Evolutionary conservation across 2,329 filamentous ascomycete species (phyloP).

Genomic region (Akanthomyces lecanii): DNA sequence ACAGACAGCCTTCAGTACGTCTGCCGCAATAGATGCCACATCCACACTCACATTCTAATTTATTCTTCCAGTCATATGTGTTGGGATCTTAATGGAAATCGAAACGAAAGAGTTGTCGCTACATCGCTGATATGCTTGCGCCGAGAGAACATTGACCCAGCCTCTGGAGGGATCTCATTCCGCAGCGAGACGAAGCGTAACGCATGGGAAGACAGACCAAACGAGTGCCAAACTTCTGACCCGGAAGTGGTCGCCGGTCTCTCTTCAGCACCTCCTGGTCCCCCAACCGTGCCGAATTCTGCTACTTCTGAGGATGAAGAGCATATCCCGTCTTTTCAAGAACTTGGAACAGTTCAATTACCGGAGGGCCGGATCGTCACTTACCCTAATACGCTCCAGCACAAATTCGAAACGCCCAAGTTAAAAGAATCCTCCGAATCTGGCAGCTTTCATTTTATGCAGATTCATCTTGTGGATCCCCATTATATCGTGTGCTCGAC

Average conservation of each 20-base stretch:
- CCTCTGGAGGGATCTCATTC: not conserved
- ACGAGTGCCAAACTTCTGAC: too few relatives aligned
- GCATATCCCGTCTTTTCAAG: not conserved
- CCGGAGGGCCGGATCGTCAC: not conserved
- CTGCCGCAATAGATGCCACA: too few relatives aligned
- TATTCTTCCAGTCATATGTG: not conserved
- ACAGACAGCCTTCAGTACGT: not conserved
- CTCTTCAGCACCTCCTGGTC: not conserved
- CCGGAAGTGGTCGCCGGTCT: not conserved
- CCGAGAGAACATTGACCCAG: not conserved
- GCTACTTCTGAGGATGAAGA: not conserved
- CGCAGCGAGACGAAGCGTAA: not conserved
- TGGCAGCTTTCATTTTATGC: not conserved
- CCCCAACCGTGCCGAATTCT: not conserved
- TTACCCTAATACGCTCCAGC: constrained; percentile 6
- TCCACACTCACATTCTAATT: not conserved
- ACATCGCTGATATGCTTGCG: not conserved
- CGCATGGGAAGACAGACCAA: not conserved
- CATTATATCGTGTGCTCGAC: constrained; percentile 6
- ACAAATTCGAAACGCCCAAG: not conserved
- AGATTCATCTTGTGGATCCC: constrained; percentile 9
- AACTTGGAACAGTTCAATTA: not conserved
- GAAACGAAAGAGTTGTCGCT: constrained; percentile 3
- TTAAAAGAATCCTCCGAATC: not conserved
- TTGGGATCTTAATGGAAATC: constrained; percentile 4